Evolutionary conservation across 768 basidiomycete species (phyloP), one percentile per base, ranked within the genome.

Genomic region (Trametes cubensis): DNA sequence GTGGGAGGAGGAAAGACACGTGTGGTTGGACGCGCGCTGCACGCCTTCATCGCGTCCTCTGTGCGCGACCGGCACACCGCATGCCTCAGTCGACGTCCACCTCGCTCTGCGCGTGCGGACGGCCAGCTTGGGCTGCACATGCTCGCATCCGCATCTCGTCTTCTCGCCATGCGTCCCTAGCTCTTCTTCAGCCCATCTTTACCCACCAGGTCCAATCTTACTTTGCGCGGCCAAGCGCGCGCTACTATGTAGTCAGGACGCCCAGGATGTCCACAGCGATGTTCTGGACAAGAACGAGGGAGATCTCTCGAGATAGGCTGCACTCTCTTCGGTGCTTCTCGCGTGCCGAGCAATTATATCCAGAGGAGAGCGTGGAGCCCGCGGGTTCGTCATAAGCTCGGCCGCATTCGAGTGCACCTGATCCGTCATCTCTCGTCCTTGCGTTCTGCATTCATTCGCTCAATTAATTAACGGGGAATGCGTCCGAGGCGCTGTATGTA

Each of bases 251-350:
- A n/a, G n/a, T n/a, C n/a, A n/a, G n/a, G n/a, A n/a, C n/a, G n/a
- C n/a, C n/a, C n/a, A n/a, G n/a, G n/a, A n/a, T n/a, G n/a, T n/a
- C n/a, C n/a, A n/a, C n/a, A n/a, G n/a, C n/a, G n/a, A 6, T 0
- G 7, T 1, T 13, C 39, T 6, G 5, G 51, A 26, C 23, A 40
- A 25, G 52, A 17, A 49, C 14, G 40, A 14, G 40, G 52, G 18
- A 54, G 52, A 54, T 54, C 52, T 42, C 39, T 25, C 23, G 11
- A 54, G 52, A 54, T 54, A 42, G 23, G 25, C 52, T 54, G 41
- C 40, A 18, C 14, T 17, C 8, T 26, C 52, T 54, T 42, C 39
- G 21, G 2, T 3, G 4, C 39, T 54, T 54, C 52, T 54, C 17
- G 13, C 23, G 6, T 5, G 13, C 18, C 18, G 18, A 15, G 13